Evolutionary conservation across 345 rosid species (phyloP).

Genomic region (Eucalyptus shirleyi): DNA sequence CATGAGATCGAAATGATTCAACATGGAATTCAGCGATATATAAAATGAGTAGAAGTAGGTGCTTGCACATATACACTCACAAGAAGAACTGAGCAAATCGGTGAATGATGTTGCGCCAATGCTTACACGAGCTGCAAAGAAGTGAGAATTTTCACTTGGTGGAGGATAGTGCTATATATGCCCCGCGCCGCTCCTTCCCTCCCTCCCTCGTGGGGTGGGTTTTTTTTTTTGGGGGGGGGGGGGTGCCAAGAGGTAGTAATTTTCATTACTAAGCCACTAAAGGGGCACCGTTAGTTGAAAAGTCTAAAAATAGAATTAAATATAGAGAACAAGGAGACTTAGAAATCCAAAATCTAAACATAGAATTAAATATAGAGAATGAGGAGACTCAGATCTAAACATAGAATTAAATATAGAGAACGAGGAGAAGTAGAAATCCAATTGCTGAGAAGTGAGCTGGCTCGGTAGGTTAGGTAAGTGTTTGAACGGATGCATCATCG

Average conservation of each 20-base stretch:
- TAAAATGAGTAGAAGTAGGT: not conserved
- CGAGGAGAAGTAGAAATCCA: too few relatives aligned
- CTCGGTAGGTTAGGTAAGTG: not conserved
- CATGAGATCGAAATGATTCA: not conserved
- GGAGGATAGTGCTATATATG: not conserved
- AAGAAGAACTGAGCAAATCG: not conserved
- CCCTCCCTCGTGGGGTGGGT: too few relatives aligned
- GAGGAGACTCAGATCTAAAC: too few relatives aligned
- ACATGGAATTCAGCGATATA: rapidly evolving
- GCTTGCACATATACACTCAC: not conserved
- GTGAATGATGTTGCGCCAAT: not conserved
- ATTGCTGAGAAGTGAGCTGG: too few relatives aligned
- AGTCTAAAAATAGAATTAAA: too few relatives aligned
- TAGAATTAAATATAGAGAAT: too few relatives aligned
- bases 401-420: too few relatives aligned
- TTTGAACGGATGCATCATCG: not conserved
- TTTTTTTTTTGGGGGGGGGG: not conserved
- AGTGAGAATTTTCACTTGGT: not conserved
- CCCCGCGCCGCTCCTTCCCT: too few relatives aligned
- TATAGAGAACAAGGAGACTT: too few relatives aligned
- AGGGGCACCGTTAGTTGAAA: too few relatives aligned
- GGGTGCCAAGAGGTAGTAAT: rapidly evolving
- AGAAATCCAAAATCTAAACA: too few relatives aligned
- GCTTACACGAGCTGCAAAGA: not conserved
- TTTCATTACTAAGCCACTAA: too few relatives aligned